phyloP scores from a whole-genome alignment of 768 basidiomycete genomes.

The Sarcomyxa edulis region DNA sequence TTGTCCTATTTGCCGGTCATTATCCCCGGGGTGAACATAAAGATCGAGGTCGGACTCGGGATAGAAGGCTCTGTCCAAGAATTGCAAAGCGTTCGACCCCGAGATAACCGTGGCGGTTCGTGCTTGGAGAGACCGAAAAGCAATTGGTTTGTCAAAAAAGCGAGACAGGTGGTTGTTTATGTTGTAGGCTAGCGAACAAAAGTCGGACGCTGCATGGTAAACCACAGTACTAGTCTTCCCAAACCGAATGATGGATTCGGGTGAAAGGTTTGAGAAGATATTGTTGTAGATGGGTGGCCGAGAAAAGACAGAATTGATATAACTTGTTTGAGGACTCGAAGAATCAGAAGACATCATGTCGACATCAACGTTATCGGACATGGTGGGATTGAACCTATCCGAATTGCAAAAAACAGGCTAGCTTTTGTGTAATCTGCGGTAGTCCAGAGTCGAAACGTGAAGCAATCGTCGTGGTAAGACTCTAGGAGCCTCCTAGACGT shows the following conservation, averaged over 20 bases:
- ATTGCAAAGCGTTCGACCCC: conserved; percentile 49
- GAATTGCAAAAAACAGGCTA: no score
- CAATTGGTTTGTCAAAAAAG: conserved; percentile 1
- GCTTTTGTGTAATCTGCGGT: no score
- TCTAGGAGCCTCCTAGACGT: no score
- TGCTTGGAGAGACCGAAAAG: conserved; percentile 38
- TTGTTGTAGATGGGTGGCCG: background rate
- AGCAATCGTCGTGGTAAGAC: no score
- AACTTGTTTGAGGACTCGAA: no score
- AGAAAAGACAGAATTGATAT: background rate
- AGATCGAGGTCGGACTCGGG: conserved; percentile 47
- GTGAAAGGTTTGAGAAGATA: conserved; percentile 1
- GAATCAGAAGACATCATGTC: no score
- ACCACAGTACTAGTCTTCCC: no score
- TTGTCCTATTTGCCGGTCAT: conserved; percentile 22
- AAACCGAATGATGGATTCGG: background rate
- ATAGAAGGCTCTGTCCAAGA: conserved; percentile 39
- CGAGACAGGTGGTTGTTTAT: conserved; percentile 5
- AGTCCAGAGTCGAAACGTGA: no score
- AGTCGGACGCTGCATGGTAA: no score
- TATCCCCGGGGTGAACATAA: conserved; percentile 32
- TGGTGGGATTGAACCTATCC: no score
- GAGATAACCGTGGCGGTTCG: conserved; percentile 42
- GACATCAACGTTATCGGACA: no score
- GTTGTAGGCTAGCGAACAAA: no score